Conservation (phyloP, 23 red algal genomes). For the Gracilaria vermiculophylla region DNA sequence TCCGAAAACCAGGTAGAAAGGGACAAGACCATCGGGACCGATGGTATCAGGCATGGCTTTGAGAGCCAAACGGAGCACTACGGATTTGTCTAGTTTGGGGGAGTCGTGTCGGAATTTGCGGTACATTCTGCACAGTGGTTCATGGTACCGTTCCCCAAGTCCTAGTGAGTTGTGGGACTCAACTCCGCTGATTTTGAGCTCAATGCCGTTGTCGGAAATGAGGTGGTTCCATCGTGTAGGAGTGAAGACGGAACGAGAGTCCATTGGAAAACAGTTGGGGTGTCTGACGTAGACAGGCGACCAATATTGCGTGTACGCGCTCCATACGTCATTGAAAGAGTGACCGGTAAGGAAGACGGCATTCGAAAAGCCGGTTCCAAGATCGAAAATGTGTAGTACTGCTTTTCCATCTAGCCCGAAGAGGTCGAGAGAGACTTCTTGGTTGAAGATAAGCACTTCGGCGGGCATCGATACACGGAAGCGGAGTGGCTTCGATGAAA, state of each 20-base stretch:
- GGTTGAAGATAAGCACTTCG: constrained; percentile 1
- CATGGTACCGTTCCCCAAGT: constrained; percentile 21
- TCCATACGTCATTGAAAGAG: constrained; percentile 21
- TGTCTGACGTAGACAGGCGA: constrained; percentile 8
- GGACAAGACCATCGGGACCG: constrained; percentile 7
- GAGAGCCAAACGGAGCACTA: not conserved
- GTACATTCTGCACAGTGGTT: not conserved
- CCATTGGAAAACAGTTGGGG: not conserved
- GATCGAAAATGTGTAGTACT: constrained; percentile 1
- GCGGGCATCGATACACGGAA: constrained; percentile 8
- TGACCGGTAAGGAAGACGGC: constrained; percentile 7
- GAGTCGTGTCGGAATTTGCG: not conserved
- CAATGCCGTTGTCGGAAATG: not conserved
- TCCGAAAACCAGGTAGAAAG: not conserved
- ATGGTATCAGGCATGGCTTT: constrained; percentile 40
- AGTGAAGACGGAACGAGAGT: not conserved
- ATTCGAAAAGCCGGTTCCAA: not conserved
- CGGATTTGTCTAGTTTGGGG: not conserved
- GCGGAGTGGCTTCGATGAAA: constrained; percentile 1
- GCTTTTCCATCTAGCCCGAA: constrained; percentile 23
- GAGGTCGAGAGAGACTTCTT: constrained; percentile 4
- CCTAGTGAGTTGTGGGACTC: not conserved
- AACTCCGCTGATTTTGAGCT: not conserved
- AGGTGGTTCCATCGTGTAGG: not conserved
- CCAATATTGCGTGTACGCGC: not conserved